Conservation (phyloP, 768 basidiomycete species). For the Epithele typhae region DNA sequence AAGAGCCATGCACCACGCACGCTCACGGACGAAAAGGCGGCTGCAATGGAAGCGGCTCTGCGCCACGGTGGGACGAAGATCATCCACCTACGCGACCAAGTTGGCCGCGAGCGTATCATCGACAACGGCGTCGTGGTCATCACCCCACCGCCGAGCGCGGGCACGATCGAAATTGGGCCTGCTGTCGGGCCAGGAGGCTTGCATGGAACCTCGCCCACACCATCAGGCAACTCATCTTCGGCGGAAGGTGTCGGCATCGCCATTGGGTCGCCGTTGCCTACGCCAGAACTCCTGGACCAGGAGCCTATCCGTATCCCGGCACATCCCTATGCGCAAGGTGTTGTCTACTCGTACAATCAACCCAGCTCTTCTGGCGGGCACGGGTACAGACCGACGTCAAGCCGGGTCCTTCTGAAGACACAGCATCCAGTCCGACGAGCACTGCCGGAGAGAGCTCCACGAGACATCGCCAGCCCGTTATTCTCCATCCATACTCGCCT, state of each 20-base stretch:
- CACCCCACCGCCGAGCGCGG: conserved; percentile 7
- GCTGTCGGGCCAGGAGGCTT: conserved; percentile 5
- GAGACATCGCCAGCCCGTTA: conserved; percentile 20
- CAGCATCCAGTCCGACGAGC: conserved; percentile 5
- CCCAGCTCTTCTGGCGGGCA: conserved; percentile 4
- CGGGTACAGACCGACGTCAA: conserved; percentile 2
- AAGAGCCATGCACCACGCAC: background rate
- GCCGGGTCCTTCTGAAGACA: background rate
- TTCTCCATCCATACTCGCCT: conserved; percentile 23
- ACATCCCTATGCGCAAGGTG: conserved; percentile 35
- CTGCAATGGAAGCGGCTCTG: conserved; percentile 19
- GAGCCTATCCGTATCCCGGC: conserved; percentile 22
- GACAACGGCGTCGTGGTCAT: conserved; percentile 14
- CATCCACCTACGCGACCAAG: conserved; percentile 19
- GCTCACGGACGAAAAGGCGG: conserved; percentile 15
- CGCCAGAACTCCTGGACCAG: conserved; percentile 15
- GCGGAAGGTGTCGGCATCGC: conserved; percentile 40
- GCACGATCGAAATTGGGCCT: background rate
- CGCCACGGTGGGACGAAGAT: conserved; percentile 23
- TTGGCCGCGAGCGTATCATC: conserved; percentile 2
- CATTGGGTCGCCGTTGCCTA: conserved; percentile 32
- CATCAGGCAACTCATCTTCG: conserved; percentile 20
- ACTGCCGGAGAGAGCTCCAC: conserved; percentile 8
- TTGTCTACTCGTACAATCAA: conserved; percentile 15
- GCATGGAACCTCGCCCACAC: conserved; percentile 27